These are phyloP conservation scores for Avena atlantica DNA, from an alignment of 176 grass and related monocot species.

Conservation along the genomic window DNA sequence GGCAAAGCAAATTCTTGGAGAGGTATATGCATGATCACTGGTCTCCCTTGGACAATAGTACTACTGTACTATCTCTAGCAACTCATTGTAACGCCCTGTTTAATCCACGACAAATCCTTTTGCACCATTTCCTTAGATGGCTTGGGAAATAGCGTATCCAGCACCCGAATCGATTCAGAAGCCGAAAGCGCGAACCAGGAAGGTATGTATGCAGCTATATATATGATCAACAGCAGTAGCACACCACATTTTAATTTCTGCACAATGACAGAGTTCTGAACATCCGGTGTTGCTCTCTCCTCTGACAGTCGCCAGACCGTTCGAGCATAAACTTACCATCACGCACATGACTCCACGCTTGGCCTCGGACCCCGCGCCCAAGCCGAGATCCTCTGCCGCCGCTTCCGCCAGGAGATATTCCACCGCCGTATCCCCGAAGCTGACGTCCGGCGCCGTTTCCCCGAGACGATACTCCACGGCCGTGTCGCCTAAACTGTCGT, in stretches of 20 bases:
- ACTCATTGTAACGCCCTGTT: too few species aligned
- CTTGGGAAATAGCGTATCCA: constrained; percentile 38
- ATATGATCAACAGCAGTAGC: background rate
- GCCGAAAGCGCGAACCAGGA: constrained; percentile 54
- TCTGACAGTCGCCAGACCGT: constrained; percentile 47
- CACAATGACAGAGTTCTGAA: background rate
- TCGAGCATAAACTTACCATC: constrained; percentile 59
- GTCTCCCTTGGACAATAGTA: too few species aligned
- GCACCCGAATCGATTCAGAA: constrained; percentile 34
- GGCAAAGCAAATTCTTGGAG: constrained; percentile 74
- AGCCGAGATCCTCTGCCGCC: constrained; percentile 59
- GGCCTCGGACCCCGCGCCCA: constrained; percentile 49
- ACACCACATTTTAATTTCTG: background rate
- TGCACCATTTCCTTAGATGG: constrained; percentile 57
- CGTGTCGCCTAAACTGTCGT: constrained; percentile 65
- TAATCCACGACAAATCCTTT: too few species aligned
- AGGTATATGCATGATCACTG: constrained; percentile 43
- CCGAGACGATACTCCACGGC: constrained; percentile 55
- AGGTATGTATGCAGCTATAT: constrained; percentile 54
- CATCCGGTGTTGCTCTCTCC: background rate
- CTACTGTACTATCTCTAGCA: too few species aligned
- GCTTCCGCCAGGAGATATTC: constrained; percentile 60
- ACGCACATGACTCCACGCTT: constrained; percentile 61
- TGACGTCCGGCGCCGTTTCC: constrained; percentile 58
- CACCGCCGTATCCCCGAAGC: constrained; percentile 63